Base-by-base conservation (phyloP, 1,139 yeast genomes). In the Candida neerlandica region DNA sequence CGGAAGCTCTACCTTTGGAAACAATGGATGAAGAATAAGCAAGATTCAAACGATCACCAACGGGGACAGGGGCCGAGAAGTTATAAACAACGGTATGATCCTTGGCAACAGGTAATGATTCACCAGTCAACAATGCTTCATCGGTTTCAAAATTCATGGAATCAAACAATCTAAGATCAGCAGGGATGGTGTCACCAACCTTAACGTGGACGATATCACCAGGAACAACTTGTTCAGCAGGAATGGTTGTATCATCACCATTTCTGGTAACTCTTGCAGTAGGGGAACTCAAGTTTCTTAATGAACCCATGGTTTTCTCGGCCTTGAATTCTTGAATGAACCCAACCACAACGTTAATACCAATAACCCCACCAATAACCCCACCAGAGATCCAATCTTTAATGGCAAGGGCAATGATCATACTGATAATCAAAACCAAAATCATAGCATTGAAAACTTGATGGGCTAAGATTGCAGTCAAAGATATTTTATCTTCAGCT, bases 301-400 rank as follows among this genome's bases (percentile, higher is more conserved):
- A 77, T 0, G 92, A 84, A 32, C 86, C 89, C 91, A 88, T 87
- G 0, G 95, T 88, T 64, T 85, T 82, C 58, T 88, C 94, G 3
- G 96, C 95, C 53, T 82, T 82, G 56, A 75, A 71, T 63, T 86
- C 91, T 65, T 88, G 95, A 55, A 81, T 66, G 49, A 85, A 81
- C 2, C 95, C 96, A 45, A 88, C 87, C 26, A 70, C 69, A 43
- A 87, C 84, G 63, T 88, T 88, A 54, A 88, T 75, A 43, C 69
- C 68, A 32, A 88, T 85, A 32, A 88, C 94, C 47, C 82, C 85
- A 0, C 83, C 85, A 62, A 88, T 85, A 33, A 88, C 95, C 49
- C 95, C 95, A 48, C 92, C 95, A 4, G 91, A 84, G 51, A 88
- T 88, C 86, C 89, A 88, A 67, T 88, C 95, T 49, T 73, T 73